These are phyloP conservation scores for Vigna unguiculata DNA, from an alignment of 306 rosid species.

Conservation along the genomic window DNA sequence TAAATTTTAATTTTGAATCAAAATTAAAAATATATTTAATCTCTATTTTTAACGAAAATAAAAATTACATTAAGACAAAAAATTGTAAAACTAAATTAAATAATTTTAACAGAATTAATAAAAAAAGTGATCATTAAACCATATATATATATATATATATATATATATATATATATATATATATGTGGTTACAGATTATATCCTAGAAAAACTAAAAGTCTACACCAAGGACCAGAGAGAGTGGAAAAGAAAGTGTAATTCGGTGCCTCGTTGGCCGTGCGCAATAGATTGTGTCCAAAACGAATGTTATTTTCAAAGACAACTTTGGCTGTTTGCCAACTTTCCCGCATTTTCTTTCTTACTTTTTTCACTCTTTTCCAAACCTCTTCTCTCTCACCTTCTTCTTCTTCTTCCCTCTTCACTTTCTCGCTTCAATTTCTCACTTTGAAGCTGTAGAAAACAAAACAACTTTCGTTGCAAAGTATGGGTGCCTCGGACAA, in stretches of 20 bases:
- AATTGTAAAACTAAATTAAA: too few relatives aligned
- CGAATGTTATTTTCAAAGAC: background rate
- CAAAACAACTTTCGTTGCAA: conserved; percentile 11
- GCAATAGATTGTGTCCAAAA: conserved; percentile 21
- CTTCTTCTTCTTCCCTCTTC: background rate
- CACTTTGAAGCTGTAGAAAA: background rate
- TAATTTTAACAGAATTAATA: too few relatives aligned
- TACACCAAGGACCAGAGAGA: background rate
- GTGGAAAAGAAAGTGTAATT: background rate
- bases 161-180: too few relatives aligned
- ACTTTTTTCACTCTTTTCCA: conserved; percentile 37
- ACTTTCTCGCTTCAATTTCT: background rate
- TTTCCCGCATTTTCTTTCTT: conserved; percentile 26
- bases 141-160: too few relatives aligned
- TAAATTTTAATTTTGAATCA: too few relatives aligned
- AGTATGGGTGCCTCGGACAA: conserved; percentile 62
- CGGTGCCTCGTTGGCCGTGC: conserved; percentile 30
- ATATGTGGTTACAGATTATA: too few relatives aligned
- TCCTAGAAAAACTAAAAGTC: background rate
- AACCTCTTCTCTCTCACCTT: background rate
- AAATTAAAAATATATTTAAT: too few relatives aligned
- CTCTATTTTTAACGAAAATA: too few relatives aligned
- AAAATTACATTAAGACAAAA: too few relatives aligned
- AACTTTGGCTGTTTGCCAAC: conserved; percentile 15
- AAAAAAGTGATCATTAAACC: too few relatives aligned